Evolutionary conservation across 371 early-diverging fungal genomes (phyloP).

Genomic region (Actinomucor elegans): DNA sequence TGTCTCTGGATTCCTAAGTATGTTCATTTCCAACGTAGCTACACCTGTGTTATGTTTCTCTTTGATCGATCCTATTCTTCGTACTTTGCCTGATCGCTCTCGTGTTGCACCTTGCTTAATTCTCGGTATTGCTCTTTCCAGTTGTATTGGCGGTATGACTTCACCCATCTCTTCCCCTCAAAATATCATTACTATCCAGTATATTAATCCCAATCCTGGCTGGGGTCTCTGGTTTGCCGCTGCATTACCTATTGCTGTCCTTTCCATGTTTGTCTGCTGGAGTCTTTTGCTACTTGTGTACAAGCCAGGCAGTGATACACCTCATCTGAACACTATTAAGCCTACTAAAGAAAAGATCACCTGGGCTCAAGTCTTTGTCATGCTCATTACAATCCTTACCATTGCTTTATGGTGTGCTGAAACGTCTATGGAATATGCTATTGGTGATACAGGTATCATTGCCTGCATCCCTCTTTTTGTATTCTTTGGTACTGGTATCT

Average conservation of each 20-base stretch:
- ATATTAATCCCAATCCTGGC: conserved; percentile 83
- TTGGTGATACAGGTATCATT: conserved; percentile 94
- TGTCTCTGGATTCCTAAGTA: conserved; percentile 71
- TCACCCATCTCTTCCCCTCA: conserved; percentile 97
- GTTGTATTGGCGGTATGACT: conserved; percentile 96
- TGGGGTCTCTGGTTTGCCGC: conserved; percentile 87
- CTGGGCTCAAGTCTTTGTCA: conserved; percentile 57
- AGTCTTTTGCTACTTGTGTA: conserved; percentile 70
- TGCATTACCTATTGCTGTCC: conserved; percentile 73
- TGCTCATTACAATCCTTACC: conserved; percentile 58
- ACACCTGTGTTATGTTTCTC: conserved; percentile 86
- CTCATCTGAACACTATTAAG: conserved; percentile 51
- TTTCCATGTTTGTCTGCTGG: conserved; percentile 81
- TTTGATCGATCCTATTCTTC: conserved; percentile 73
- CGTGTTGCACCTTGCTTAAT: conserved; percentile 85
- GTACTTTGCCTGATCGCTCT: conserved; percentile 61
- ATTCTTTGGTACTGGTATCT: conserved; percentile 86
- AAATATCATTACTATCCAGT: conserved; percentile 85
- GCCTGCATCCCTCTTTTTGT: conserved; percentile 91
- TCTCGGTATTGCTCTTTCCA: conserved; percentile 92
- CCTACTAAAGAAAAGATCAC: conserved; percentile 56
- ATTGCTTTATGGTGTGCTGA: conserved; percentile 91
- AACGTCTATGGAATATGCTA: conserved; percentile 58
- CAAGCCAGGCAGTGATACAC: conserved; percentile 57
- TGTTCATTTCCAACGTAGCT: conserved; percentile 86